Evolutionary conservation across 306 rosid genomes (phyloP).

Genomic region (Neltuma alba): DNA sequence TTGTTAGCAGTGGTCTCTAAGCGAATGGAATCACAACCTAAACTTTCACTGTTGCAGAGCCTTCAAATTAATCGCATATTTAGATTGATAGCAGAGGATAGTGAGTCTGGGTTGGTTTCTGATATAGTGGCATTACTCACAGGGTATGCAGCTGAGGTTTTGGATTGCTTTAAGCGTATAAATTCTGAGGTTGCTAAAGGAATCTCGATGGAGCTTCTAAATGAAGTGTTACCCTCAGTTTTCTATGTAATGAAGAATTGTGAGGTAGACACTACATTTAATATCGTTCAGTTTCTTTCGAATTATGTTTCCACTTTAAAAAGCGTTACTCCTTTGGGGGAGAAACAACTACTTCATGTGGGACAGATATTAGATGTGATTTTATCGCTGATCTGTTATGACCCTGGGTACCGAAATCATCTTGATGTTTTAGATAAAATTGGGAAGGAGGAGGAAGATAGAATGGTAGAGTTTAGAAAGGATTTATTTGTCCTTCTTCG

Average conservation of each 20-base stretch:
- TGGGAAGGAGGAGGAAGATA: constrained; percentile 91
- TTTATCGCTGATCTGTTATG: constrained; percentile 67
- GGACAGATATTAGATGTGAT: constrained; percentile 86
- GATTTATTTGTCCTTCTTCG: constrained; percentile 80
- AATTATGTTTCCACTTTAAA: constrained; percentile 77
- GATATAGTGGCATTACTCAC: constrained; percentile 69
- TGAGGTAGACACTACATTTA: constrained; percentile 80
- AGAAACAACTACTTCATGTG: constrained; percentile 71
- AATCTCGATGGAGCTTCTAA: constrained; percentile 60
- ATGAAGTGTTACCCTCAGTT: constrained; percentile 11
- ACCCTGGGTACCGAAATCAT: constrained; percentile 65
- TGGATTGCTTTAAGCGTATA: constrained; percentile 85
- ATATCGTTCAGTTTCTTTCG: constrained; percentile 82
- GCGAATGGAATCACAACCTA: constrained; percentile 80
- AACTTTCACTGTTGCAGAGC: constrained; percentile 74
- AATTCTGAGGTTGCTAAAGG: constrained; percentile 75
- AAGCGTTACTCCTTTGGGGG: constrained; percentile 67
- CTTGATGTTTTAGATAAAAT: constrained; percentile 78
- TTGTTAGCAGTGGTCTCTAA: constrained; percentile 82
- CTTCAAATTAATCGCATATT: constrained; percentile 74
- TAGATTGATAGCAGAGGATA: constrained; percentile 65
- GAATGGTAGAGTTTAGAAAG: constrained; percentile 86
- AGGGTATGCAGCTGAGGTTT: constrained; percentile 79
- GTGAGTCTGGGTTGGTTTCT: constrained; percentile 68
- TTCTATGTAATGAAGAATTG: constrained; percentile 62